These are phyloP conservation scores for Musa troglodytarum DNA, from an alignment of 176 grass and related monocot genomes.

Conservation along the genomic window DNA sequence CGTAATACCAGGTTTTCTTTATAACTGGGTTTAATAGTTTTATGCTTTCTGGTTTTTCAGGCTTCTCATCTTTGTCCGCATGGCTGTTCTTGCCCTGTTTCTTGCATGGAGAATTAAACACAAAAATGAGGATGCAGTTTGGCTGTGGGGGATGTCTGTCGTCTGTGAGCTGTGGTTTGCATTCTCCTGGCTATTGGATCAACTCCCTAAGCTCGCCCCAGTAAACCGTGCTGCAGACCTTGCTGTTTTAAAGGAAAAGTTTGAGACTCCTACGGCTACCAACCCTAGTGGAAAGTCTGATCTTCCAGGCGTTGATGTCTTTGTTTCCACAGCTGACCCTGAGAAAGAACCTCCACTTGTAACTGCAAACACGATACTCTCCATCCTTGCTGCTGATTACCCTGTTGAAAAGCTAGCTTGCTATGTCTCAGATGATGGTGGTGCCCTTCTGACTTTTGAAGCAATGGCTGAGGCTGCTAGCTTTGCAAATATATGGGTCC, in stretches of 20 bases:
- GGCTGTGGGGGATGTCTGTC: conserved; percentile 99
- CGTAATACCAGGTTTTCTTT: too few relatives aligned
- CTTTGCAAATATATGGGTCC: conserved; percentile 93
- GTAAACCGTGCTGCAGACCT: conserved; percentile 76
- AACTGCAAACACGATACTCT: conserved; percentile 90
- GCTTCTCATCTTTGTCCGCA: conserved; percentile 74
- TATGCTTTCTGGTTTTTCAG: conserved; percentile 25
- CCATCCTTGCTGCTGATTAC: conserved; percentile 93
- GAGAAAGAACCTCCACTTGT: conserved; percentile 88
- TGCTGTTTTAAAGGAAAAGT: conserved; percentile 82
- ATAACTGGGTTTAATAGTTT: not conserved
- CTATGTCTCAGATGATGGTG: conserved; percentile 94
- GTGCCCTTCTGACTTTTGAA: conserved; percentile 86
- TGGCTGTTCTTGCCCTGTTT: conserved; percentile 60
- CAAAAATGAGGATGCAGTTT: conserved; percentile 80
- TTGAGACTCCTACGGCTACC: conserved; percentile 47
- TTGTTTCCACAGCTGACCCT: conserved; percentile 91
- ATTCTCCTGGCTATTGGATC: conserved; percentile 89
- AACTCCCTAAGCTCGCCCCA: conserved; percentile 76
- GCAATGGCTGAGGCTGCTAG: conserved; percentile 98
- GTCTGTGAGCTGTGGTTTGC: conserved; percentile 91
- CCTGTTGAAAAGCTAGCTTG: conserved; percentile 94
- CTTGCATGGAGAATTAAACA: conserved; percentile 71
- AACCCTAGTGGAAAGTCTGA: conserved; percentile 77
- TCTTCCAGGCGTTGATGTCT: conserved; percentile 79